Conservation (phyloP, 2,329 filamentous ascomycete species). For the Fusarium pilosicola region DNA sequence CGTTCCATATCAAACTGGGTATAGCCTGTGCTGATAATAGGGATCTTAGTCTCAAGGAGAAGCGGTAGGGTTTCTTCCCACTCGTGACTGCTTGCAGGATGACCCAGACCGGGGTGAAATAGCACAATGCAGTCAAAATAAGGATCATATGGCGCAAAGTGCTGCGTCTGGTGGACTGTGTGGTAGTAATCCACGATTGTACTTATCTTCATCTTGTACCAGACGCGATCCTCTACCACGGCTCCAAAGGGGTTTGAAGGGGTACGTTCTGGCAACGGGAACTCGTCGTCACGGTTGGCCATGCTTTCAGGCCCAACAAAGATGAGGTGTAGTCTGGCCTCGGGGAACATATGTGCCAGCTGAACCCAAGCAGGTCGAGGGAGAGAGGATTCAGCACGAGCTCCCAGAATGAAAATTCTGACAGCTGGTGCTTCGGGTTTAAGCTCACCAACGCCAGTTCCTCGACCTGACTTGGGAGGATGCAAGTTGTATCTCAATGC, state of each 20-base stretch:
- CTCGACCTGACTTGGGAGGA: slow-evolving; percentile 82
- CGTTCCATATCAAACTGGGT: slow-evolving; percentile 94
- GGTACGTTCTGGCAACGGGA: slow-evolving; percentile 87
- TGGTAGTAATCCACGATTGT: slow-evolving; percentile 99
- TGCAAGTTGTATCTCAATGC: slow-evolving; percentile 94
- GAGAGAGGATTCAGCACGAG: slow-evolving; percentile 95
- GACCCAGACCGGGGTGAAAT: slow-evolving; percentile 95
- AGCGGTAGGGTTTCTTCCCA: slow-evolving; percentile 92
- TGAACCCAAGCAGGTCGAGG: slow-evolving; percentile 95
- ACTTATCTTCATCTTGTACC: slow-evolving; percentile 91
- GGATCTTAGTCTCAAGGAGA: slow-evolving; percentile 93
- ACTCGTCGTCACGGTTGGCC: slow-evolving; percentile 92
- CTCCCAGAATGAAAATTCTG: slow-evolving; percentile 91
- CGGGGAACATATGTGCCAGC: slow-evolving; percentile 93
- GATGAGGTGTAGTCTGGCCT: slow-evolving; percentile 86
- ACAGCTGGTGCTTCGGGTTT: slow-evolving; percentile 87
- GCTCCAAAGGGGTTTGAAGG: slow-evolving; percentile 90
- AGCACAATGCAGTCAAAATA: slow-evolving; percentile 98
- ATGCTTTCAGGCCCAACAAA: slow-evolving; percentile 98
- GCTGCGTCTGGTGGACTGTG: slow-evolving; percentile 88
- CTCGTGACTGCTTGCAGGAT: slow-evolving; percentile 91
- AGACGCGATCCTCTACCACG: slow-evolving; percentile 91
- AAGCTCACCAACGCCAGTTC: slow-evolving; percentile 78
- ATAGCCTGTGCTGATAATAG: slow-evolving; percentile 94
- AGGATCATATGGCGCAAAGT: slow-evolving; percentile 94